Evolutionary conservation across 2,329 filamentous ascomycete genomes (phyloP), one percentile per base, ranked within the genome.

Genomic region (Diaporthe helianthi): DNA sequence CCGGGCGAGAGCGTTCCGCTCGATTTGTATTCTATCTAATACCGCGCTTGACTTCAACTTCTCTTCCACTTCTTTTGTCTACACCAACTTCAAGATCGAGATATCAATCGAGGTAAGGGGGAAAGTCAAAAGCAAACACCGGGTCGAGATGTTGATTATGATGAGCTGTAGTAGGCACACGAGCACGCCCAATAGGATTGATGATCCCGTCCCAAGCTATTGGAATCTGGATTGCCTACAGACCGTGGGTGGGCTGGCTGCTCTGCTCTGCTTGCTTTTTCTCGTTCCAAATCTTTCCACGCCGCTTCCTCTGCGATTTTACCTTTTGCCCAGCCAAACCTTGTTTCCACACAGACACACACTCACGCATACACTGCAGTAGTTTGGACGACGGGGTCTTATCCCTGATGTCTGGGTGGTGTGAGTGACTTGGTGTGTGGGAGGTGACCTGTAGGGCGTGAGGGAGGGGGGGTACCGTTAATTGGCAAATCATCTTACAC

Each of bases 401-500:
- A 33, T 38, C 55, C 26, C 29, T 46, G 44, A 13, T 1, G 44
- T 13, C 26, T 12, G 44, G n/a, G 24, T 49, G 53, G 41, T 64
- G 53, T 24, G 31, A 24, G 31, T 24, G 33, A 38, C n/a, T 24
- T 24, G 53, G n/a, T 31, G 41, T 29, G 29, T 49, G 58, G 29
- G 17, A n/a, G 54, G 58, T 31, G 33, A 49, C 44, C 58, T 63
- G 41, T 47, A 49, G 33, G 58, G 29, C 58, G 36, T 49, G 44
- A 44, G 44, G 5, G 58, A 19, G 12, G 24, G 19, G 38, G 10
- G 22, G 19, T n/a, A n/a, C n/a, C n/a, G 13, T 1, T 22, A 65
- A 67, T 67, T 51, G 68, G 52, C 68, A 65, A 69, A 69, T 70
- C 68, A 70, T 67, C 63, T 68, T 68, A 66, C 68, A 70, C 54